Conservation (phyloP, 2,329 filamentous ascomycete species). For the Cercospora brassicicola region DNA sequence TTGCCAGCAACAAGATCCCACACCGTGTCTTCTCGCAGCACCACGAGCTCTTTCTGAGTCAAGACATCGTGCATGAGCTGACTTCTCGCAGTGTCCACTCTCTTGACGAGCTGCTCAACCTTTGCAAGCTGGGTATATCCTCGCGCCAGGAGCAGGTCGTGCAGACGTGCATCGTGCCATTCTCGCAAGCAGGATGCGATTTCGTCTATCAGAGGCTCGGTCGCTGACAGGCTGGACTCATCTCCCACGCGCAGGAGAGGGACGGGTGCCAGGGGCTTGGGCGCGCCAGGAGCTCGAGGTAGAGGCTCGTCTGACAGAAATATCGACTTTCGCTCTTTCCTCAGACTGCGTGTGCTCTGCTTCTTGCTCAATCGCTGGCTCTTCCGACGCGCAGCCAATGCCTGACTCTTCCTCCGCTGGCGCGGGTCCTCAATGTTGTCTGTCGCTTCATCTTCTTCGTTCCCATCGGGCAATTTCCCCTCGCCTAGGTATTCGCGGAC, state of each 20-base stretch:
- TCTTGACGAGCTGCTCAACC: constrained; percentile 75
- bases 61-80: constrained; percentile 94
- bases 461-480: constrained; percentile 8
- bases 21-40: constrained; percentile 81
- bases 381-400: constrained; percentile 30
- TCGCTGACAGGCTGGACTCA: constrained; percentile 84
- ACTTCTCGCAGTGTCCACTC: constrained; percentile 80
- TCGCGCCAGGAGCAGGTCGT: constrained; percentile 80
- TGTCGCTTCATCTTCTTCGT: constrained; percentile 35
- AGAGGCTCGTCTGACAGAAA: constrained; percentile 30
- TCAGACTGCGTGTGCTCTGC: constrained; percentile 29
- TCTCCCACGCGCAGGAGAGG: constrained; percentile 98
- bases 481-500: constrained; percentile 89
- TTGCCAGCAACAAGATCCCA: constrained; percentile 95
- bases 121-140: constrained; percentile 80
- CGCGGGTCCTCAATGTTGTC: constrained; percentile 22
- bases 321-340: constrained; percentile 27
- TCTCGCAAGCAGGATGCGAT: constrained; percentile 95
- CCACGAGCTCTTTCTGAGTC: constrained; percentile 78
- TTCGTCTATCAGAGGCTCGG: constrained; percentile 92
- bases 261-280: constrained; percentile 85
- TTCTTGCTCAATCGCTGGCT: constrained; percentile 36
- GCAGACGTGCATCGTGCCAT: constrained; percentile 97
- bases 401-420: constrained; percentile 36
- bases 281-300: constrained; percentile 61